Evolutionary conservation across 176 grass and related monocot species (phyloP).

Genomic region (sorghum (Sorghum bicolor)): Sorghum_bicolor_NCBIv3 NC_012876.2:56024501-56025000

Average conservation of each 20-base stretch:
- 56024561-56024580: background rate
- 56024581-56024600: background rate
- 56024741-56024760: slow-evolving; percentile 50
- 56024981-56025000: too few species aligned
- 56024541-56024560: background rate
- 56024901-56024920: too few species aligned
- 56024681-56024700: slow-evolving; percentile 39
- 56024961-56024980: too few species aligned
- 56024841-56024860: background rate
- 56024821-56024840: background rate
- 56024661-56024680: background rate
- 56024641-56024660: background rate
- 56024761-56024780: slow-evolving; percentile 37
- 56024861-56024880: background rate
- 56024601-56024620: background rate
- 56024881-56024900: too few species aligned
- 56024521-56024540: background rate
- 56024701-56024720: slow-evolving; percentile 34
- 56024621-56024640: background rate
- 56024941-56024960: too few species aligned
- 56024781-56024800: background rate
- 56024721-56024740: slow-evolving; percentile 57
- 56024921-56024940: too few species aligned
- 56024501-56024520: background rate
- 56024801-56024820: background rate